Conservation (phyloP, 2,329 filamentous ascomycete species). For the Pleurostoma richardsiae region DNA sequence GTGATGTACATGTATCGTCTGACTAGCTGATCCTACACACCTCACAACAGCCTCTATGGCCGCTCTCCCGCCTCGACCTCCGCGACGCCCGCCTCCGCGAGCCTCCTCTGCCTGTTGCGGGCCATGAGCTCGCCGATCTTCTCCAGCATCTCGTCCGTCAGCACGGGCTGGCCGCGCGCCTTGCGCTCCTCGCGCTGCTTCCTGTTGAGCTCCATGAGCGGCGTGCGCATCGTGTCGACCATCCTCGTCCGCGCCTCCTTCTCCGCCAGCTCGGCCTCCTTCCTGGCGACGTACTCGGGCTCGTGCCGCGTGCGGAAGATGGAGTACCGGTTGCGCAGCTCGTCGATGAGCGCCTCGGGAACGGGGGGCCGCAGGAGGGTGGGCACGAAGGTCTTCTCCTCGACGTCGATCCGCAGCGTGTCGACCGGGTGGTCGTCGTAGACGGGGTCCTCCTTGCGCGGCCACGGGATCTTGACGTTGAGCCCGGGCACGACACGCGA, state of each 20-base stretch:
- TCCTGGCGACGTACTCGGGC: conserved; percentile 58
- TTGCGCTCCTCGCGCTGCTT: conserved; percentile 46
- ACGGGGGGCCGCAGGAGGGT: conserved; percentile 73
- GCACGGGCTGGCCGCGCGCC: conserved; percentile 48
- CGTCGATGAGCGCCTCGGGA: conserved; percentile 73
- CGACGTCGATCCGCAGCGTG: conserved; percentile 71
- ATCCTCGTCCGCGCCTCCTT: conserved; percentile 30
- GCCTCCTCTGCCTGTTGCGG: conserved; percentile 38
- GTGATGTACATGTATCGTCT: conserved; percentile 1
- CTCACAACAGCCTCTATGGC: background rate
- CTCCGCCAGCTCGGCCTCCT: conserved; percentile 30
- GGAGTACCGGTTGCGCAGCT: conserved; percentile 79
- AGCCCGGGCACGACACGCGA: conserved; percentile 63
- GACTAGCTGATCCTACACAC: background rate
- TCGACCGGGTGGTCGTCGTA: conserved; percentile 56
- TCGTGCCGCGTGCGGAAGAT: conserved; percentile 79
- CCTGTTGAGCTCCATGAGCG: conserved; percentile 55
- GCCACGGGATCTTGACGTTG: conserved; percentile 74
- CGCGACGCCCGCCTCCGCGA: conserved; percentile 30
- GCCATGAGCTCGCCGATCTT: conserved; percentile 59
- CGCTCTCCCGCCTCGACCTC: conserved; percentile 14
- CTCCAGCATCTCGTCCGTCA: conserved; percentile 55
- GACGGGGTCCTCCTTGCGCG: conserved; percentile 45
- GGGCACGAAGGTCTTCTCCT: conserved; percentile 72
- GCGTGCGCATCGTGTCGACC: conserved; percentile 42